phyloP scores from a whole-genome alignment of 768 basidiomycete genomes.

The Tricholoma bakamatsutake region DNA sequence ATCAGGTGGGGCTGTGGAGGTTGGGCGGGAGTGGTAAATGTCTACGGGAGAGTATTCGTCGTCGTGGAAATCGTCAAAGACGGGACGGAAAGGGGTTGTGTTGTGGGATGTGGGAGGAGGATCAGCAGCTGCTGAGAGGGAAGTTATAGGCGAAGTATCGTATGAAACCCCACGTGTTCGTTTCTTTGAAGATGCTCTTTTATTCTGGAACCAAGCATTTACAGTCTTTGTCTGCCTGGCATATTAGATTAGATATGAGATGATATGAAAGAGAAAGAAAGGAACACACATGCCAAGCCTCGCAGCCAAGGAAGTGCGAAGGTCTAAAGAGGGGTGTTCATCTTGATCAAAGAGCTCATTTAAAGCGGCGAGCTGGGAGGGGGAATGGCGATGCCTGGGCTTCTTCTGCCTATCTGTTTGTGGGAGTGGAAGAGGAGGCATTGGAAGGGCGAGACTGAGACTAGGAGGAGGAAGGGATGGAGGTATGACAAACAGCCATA shows the following conservation, averaged over 20 bases:
- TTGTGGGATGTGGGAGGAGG: conserved; percentile 27
- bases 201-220: conserved; percentile 86
- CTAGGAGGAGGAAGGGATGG: conserved; percentile 15
- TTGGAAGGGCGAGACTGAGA: conserved; percentile 23
- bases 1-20: conserved; percentile 28
- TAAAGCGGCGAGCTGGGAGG: conserved; percentile 65
- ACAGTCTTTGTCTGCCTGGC: conserved; percentile 79
- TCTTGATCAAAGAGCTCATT: conserved; percentile 75
- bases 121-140: conserved; percentile 17
- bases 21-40: conserved; percentile 27
- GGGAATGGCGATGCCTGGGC: conserved; percentile 72
- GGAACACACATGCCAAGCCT: conserved; percentile 67
- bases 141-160: conserved; percentile 29
- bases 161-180: conserved; percentile 33
- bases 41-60: conserved; percentile 36
- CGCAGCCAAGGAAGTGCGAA: conserved; percentile 62
- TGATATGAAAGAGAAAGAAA: conserved; percentile 9
- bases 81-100: conserved; percentile 22
- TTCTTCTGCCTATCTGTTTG: conserved; percentile 56
- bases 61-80: conserved; percentile 42
- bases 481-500: conserved; percentile 19
- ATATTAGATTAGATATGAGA: conserved; percentile 8
- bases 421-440: conserved; percentile 20
- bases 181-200: conserved; percentile 79
- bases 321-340: conserved; percentile 68